Conservation (phyloP, 2,329 filamentous ascomycete genomes). For the Aureobasidium sp. region DNA sequence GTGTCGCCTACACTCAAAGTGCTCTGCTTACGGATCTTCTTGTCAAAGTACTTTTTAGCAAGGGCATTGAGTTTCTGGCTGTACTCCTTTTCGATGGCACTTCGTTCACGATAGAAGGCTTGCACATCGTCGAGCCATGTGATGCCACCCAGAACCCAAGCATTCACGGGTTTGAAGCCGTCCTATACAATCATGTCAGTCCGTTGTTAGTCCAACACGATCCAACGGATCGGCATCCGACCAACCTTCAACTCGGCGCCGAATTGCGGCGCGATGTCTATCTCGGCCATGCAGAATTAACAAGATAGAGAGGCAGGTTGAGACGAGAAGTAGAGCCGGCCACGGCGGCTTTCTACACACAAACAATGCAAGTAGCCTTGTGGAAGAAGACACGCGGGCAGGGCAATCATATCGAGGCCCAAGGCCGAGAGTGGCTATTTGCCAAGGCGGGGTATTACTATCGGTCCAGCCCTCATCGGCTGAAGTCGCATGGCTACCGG, state of each 20-base stretch:
- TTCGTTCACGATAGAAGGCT: conserved; percentile 92
- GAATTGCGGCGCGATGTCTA: conserved; percentile 78
- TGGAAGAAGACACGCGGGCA: background rate
- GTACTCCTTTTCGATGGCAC: conserved; percentile 94
- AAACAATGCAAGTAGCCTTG: background rate
- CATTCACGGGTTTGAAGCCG: conserved; percentile 91
- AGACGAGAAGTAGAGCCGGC: background rate
- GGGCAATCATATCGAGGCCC: background rate
- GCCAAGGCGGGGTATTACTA: conserved; percentile 10
- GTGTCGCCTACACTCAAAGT: conserved; percentile 88
- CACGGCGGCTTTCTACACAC: conserved; percentile 1
- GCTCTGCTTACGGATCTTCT: conserved; percentile 85
- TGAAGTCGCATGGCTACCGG: conserved; percentile 1
- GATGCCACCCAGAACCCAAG: conserved; percentile 79
- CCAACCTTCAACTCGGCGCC: conserved; percentile 87
- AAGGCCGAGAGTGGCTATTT: background rate
- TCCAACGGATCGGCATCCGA: conserved; percentile 13
- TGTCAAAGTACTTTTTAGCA: conserved; percentile 95
- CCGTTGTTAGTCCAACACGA: background rate
- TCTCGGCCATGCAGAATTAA: conserved; percentile 60
- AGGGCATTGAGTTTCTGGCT: conserved; percentile 77
- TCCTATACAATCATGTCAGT: conserved; percentile 52
- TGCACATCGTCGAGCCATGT: conserved; percentile 95
- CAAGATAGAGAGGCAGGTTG: background rate
- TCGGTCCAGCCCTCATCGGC: background rate